Evolutionary conservation across 148 eudicot genomes (phyloP).

Genomic region (Spergularia marina): DNA sequence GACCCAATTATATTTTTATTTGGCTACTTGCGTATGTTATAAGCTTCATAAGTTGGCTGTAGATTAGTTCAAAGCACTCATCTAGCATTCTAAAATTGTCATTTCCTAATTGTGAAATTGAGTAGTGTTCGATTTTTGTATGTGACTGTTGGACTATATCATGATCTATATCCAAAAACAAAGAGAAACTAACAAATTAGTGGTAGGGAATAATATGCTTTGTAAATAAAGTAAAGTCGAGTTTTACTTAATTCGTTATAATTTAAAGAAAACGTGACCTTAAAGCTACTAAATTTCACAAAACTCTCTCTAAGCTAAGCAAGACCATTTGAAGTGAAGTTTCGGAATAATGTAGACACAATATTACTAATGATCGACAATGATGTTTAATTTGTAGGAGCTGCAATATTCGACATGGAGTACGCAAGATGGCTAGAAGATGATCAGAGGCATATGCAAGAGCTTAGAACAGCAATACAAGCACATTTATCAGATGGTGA

Average conservation of each 20-base stretch:
- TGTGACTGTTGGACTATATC: not conserved
- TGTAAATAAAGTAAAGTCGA: not conserved
- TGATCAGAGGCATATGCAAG: constrained; percentile 79
- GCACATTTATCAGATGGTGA: constrained; percentile 81
- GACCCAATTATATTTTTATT: constrained; percentile 6
- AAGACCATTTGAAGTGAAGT: too few relatives aligned
- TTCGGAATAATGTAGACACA: not conserved
- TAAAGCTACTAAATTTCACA: not conserved
- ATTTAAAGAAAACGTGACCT: too few relatives aligned
- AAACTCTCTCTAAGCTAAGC: too few relatives aligned
- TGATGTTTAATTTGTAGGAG: constrained; percentile 41
- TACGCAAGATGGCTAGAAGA: constrained; percentile 95
- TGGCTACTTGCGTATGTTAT: constrained; percentile 3
- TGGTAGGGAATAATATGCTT: too few relatives aligned
- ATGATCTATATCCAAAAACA: too few relatives aligned
- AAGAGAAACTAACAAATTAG: too few relatives aligned
- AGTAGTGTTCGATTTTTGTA: not conserved
- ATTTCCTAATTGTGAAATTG: too few relatives aligned
- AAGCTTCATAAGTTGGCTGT: not conserved
- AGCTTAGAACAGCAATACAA: constrained; percentile 75
- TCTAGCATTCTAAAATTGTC: too few relatives aligned
- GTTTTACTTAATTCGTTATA: too few relatives aligned
- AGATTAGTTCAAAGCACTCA: too few relatives aligned
- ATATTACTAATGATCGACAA: too few relatives aligned
- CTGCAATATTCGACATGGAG: constrained; percentile 92